Evolutionary conservation across 306 rosid species (phyloP).

Genomic region (Trifolium repens): DNA sequence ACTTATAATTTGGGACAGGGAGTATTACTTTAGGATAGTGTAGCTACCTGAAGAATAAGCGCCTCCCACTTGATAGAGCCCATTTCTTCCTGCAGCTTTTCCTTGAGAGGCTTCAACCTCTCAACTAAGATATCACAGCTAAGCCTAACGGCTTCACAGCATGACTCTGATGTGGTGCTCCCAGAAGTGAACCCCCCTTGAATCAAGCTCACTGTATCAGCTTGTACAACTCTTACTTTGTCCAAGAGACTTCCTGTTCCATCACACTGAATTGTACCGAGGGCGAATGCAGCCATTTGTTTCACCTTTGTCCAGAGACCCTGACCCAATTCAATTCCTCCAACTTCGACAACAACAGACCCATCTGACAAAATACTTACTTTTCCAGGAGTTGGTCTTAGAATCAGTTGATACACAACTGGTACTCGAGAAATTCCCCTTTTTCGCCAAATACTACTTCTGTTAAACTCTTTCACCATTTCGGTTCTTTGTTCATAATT

Average conservation of each 20-base stretch:
- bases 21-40: constrained; percentile 3
- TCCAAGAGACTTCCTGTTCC: constrained; percentile 55
- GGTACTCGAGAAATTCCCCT: constrained; percentile 88
- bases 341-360: constrained; percentile 82
- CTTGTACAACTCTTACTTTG: constrained; percentile 75
- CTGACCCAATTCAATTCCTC: constrained; percentile 94
- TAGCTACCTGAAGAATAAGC: constrained; percentile 74
- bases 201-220: constrained; percentile 77
- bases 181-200: constrained; percentile 93
- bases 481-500: constrained; percentile 48
- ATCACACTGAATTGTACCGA: constrained; percentile 61
- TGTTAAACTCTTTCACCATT: constrained; percentile 67
- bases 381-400: constrained; percentile 79
- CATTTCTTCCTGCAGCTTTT: constrained; percentile 62
- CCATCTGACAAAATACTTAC: constrained; percentile 77
- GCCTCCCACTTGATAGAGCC: constrained; percentile 73
- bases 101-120: constrained; percentile 70
- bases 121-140: constrained; percentile 80
- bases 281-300: constrained; percentile 85
- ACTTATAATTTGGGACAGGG: no score
- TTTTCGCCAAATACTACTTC: constrained; percentile 69
- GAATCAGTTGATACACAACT: constrained; percentile 42
- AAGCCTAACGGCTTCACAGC: constrained; percentile 86
- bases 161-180: constrained; percentile 94
- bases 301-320: constrained; percentile 99